Base-by-base conservation (phyloP, 306 rosid species). In the Casuarina equisetifolia region DNA sequence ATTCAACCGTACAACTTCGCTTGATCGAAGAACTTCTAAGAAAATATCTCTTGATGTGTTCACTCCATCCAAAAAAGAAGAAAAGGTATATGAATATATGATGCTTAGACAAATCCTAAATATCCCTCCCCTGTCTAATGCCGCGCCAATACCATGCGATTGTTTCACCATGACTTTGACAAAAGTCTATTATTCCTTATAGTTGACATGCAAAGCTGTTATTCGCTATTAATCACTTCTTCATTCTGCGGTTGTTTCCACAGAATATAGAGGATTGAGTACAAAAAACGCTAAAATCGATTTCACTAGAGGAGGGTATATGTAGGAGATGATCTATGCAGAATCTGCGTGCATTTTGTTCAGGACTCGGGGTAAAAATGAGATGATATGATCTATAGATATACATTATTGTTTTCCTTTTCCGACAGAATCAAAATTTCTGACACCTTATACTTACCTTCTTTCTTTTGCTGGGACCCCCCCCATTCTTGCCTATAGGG, bases 81-180 rank as follows among this genome's bases (percentile, higher is more conserved):
- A 25, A 25, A 25, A 25, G 32, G 32, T 25, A 25, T 25, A 25
- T 25, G 32, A 25, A 25, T 25, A 25, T 25, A 25, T 25, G 32
- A 6, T 19, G 20, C 3, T 55, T 19, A 19, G 25, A 25, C 44
- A 61, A 61, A 66, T 40, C 50, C 71, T 40, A 69, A 46, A 55
- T 25, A 25, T 76, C 74, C 80, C 84, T 84, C 78, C 84, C 63
- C 9, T 46, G 25, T 16, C 51, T 38, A 44, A n/a, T 19, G 36
- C 20, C 36, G 20, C 6, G n/a, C 49, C 49, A 19, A 39, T 48
- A 48, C 35, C 70, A 67, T 66, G 20, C 40, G 17, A 63, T 38
- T 16, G 3, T 39, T 48, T 74, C 45, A 13, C 9, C 20, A 46
- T 72, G 67, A 73, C 71, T 35, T 15, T 16, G 63, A 43, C 5